Evolutionary conservation across 495 filamentous ascomycete species (phyloP), one percentile per base, ranked within the genome.

Genomic region (Penicillium pancosmium): DNA sequence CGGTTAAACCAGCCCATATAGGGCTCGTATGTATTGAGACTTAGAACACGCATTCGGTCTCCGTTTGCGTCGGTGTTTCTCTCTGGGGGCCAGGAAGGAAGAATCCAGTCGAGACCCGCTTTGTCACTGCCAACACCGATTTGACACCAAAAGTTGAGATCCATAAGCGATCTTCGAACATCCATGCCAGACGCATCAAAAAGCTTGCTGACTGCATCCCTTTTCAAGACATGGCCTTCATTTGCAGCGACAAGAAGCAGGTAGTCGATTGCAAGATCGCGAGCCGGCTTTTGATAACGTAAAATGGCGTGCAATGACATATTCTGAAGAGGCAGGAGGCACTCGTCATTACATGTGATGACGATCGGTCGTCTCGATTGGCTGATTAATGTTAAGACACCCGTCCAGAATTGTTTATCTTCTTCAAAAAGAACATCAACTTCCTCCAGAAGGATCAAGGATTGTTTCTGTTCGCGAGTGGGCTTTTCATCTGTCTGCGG

Each of bases 101-200:
- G 61, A 56, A 94, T 88, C 95, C 95, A 99, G 52, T 94, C 91
- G 23, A 96, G 80, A 2, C 93, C 93, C 2, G 90, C 88, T 68
- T 90, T 90, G 13, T 84, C 80, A 64, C 95, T 93, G n/a, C 95
- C 95, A 25, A 98, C 84, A 1, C 85, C 92, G 73, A 98, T 92
- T 73, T 97, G 94, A 65, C 95, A 98, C 92, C 92, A 97, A 70
- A 94, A 96, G 61, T 96, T 86, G 11, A 99, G 79, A 50, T 99
- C 91, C 58, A 83, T 88, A n/a, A 98, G 85, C 0, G 87, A 86
- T 27, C 85, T 90, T 19, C 95, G 85, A 18, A 99, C 77, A 68
- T 98, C 94, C 44, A 80, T 70, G 2, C 79, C 65, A 25, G 87
- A 86, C 1, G 84, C 82, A 46, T 80, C 72, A 64, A 92, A 97